Base-by-base conservation (phyloP, 148 eudicot genomes). In the Euryodendron excelsum region DNA sequence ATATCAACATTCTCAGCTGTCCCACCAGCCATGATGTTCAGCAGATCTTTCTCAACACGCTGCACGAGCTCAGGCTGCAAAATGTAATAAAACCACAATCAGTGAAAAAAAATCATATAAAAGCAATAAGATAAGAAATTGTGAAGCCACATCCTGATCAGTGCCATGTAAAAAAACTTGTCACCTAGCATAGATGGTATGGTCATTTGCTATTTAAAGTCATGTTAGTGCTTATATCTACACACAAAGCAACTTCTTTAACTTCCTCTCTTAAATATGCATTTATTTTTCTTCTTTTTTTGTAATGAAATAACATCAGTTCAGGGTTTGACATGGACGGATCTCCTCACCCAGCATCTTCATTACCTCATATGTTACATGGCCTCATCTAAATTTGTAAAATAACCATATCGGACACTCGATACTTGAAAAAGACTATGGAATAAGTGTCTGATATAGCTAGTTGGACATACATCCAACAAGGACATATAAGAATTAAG, bases 1-100 rank as follows among this genome's bases (percentile, higher is more conserved):
- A 93, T 91, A 95, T 95, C 78, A 18, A 78, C 53, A 83, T 84
- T 81, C 80, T 85, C 90, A 59, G 88, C 85, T 64, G 91, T 94
- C 90, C 97, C 91, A 83, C 92, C 94, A 81, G 86, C 87, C 94
- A 93, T 95, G 39, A 95, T 95, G 78, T 90, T 93, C 77, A 85
- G 81, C 81, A 95, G 83, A 80, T 93, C 96, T 75, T 79, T 90
- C 84, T 95, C 98, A 21, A 95, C 98, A 45, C 93, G 92, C 36
- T 85, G 87, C 84, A 95, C 97, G 79, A 95, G 86, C 82, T 95
- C 99, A 48, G 97, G 99, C 99, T 95, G 93, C 85, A 88, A 80
- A 79, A 80, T 2, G 44, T 17, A 50, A 53, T 48, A 62, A 56
- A 30, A 45, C 55, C 65, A 63, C 30, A 65, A 52, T 55, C 66